These are phyloP conservation scores for Melocanna baccifera DNA, from an alignment of 176 grass and related monocot genomes.

Conservation along the genomic window DNA sequence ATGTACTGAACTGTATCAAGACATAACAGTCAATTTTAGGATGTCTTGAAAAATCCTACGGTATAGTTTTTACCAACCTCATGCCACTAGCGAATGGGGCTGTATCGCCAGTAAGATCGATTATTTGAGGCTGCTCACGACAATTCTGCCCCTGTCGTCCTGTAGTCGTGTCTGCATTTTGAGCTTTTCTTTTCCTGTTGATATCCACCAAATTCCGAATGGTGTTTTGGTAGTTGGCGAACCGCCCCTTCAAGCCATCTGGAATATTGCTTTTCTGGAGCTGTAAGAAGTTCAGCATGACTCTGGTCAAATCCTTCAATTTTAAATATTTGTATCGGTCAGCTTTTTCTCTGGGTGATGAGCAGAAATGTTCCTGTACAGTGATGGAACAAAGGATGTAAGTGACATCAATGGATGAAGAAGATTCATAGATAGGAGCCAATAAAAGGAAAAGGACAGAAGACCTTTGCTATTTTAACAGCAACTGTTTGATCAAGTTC, in stretches of 20 bases:
- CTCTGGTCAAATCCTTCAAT: neutral
- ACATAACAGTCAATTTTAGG: neutral
- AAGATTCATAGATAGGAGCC: neutral
- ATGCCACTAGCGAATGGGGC: neutral
- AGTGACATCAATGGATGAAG: neutral
- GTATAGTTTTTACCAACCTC: slow-evolving; percentile 24
- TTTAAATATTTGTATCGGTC: neutral
- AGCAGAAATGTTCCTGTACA: slow-evolving; percentile 10
- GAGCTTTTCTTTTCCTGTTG: neutral
- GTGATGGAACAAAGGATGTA: neutral
- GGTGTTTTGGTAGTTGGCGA: neutral
- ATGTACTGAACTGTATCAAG: neutral
- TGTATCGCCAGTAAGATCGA: neutral
- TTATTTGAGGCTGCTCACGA: neutral
- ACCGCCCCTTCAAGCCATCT: neutral
- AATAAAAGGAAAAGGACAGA: neutral
- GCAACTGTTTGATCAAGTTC: neutral
- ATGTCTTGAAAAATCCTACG: neutral
- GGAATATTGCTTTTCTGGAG: neutral
- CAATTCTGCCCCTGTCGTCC: neutral
- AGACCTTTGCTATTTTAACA: slow-evolving; percentile 24
- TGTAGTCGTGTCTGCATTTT: neutral
- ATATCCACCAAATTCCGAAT: neutral
- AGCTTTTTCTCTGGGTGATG: neutral
- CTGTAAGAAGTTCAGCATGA: neutral